Percentiles rank a stretch among this genome's conserved stretches.
Conservation (phyloP, 139 green algal species). For the Asterochloris sp. region DNA sequence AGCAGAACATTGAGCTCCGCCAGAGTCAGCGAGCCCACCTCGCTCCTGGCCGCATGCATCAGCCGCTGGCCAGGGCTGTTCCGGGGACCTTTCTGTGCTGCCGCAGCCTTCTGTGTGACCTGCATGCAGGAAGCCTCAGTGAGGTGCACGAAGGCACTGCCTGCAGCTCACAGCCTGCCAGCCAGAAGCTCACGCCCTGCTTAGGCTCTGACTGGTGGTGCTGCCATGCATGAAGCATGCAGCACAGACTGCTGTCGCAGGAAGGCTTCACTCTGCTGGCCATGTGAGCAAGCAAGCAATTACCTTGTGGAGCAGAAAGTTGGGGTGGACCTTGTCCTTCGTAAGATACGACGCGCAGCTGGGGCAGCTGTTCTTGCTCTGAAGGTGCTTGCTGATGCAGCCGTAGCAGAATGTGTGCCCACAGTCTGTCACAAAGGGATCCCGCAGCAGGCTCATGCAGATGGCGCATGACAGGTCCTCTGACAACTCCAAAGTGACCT, state of each 20-base stretch:
- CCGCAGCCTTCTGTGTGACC: too few species aligned
- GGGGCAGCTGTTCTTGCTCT: constrained; percentile 61
- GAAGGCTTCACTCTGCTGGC: not conserved
- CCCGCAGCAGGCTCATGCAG: constrained; percentile 66
- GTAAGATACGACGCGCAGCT: constrained; percentile 61
- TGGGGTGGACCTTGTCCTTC: constrained; percentile 68
- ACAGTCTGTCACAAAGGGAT: constrained; percentile 79
- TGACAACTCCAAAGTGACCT: too few species aligned
- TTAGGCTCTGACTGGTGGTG: too few species aligned
- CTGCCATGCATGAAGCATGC: not conserved
- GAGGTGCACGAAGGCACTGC: too few species aligned
- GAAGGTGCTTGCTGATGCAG: constrained; percentile 72
- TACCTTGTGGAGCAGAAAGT: constrained; percentile 77
- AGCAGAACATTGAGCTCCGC: constrained; percentile 55
- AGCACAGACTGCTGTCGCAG: not conserved
- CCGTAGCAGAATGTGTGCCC: constrained; percentile 82
- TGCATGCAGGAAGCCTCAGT: too few species aligned
- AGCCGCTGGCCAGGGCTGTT: constrained; percentile 20
- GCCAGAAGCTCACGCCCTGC: too few species aligned
- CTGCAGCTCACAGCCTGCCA: too few species aligned
- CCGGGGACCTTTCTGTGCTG: too few species aligned
- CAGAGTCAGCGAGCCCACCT: not conserved
- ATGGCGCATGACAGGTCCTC: constrained; percentile 72
- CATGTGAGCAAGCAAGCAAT: not conserved
- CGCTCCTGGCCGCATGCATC: constrained; percentile 9